Evolutionary conservation across 176 grass and related monocot genomes (phyloP).

Genomic region (Zoysia japonica): DNA sequence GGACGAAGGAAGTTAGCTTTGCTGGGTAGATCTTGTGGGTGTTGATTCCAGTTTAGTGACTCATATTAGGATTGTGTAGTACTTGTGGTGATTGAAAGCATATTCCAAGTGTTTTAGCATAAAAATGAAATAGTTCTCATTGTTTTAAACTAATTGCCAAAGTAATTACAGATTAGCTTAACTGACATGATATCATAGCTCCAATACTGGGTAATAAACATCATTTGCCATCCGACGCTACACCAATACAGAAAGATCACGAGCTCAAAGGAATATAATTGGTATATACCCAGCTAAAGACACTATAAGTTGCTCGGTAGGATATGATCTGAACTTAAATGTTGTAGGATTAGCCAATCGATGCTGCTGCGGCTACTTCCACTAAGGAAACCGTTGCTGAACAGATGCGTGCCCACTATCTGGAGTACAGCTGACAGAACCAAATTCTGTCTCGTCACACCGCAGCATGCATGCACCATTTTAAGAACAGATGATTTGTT

Average conservation of each 20-base stretch:
- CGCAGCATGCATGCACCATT: not conserved
- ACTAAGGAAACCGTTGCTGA: conserved; percentile 10
- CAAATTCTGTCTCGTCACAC: not conserved
- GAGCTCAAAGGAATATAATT: not conserved
- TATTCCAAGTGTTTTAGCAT: not conserved
- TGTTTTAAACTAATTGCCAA: not conserved
- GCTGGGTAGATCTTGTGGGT: too few species aligned
- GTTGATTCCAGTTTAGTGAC: too few species aligned
- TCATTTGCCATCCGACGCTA: not conserved
- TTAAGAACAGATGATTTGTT: not conserved
- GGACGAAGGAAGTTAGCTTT: too few species aligned
- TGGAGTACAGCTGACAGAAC: not conserved
- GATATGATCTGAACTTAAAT: not conserved
- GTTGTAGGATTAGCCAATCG: not conserved
- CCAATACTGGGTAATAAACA: not conserved
- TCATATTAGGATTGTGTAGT: too few species aligned
- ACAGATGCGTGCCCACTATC: not conserved
- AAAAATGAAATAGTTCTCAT: too few species aligned
- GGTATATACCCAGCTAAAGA: not conserved
- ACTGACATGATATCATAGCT: not conserved
- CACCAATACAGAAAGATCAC: not conserved
- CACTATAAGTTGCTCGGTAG: not conserved
- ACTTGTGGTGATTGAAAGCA: not conserved
- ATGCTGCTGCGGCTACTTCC: not conserved
- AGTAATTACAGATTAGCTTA: not conserved